Evolutionary conservation across 768 basidiomycete genomes (phyloP), one percentile per base, ranked within the genome.

Genomic region (Rhodotorula kratochvilovae): DNA sequence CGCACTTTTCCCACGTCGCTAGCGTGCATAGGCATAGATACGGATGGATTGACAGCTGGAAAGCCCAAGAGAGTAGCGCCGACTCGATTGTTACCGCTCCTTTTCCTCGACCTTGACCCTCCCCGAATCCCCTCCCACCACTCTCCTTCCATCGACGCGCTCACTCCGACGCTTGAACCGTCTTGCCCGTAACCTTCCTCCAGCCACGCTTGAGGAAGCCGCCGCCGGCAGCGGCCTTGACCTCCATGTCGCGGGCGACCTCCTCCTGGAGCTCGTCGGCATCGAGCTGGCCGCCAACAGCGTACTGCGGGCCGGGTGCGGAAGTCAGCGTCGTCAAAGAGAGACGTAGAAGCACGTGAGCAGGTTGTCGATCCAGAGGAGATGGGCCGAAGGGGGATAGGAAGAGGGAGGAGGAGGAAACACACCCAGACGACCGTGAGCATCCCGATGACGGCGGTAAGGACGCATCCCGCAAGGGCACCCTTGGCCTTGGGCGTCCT

Each of bases 241-340:
- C 83, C 36, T 84, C 87, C 17, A 88, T 81, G 66, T 83, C 81
- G 72, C 81, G 80, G 72, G 84, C 81, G 63, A 91, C 85, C 82
- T 95, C 92, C 76, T 87, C 87, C 56, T 94, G 91, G 58, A 91
- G 84, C 82, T 95, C 92, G 74, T 87, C 87, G 53, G 92, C 91
- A 56, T 88, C 85, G 70, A 90, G 75, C 67, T 72, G 81, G 10
- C 86, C 86, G n/a, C 91, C 90, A 57, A 87, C 82, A 48, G 88
- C 82, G 81, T 98, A 98, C 76, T 68, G 42, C 48, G 11, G 3
- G 27, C 33, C 21, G 6, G 39, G 15, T 27, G n/a, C n/a, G 23
- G 5, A 6, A 27, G 45, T 35, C 4, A 43, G 19, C 29, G 10
- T 13, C 39, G 13, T 39, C n/a, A n/a, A n/a, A n/a, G n/a, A n/a